Evolutionary conservation across 2,329 filamentous ascomycete species (phyloP), one percentile per base, ranked within the genome.

Genomic region (Epichloe sp.): DNA sequence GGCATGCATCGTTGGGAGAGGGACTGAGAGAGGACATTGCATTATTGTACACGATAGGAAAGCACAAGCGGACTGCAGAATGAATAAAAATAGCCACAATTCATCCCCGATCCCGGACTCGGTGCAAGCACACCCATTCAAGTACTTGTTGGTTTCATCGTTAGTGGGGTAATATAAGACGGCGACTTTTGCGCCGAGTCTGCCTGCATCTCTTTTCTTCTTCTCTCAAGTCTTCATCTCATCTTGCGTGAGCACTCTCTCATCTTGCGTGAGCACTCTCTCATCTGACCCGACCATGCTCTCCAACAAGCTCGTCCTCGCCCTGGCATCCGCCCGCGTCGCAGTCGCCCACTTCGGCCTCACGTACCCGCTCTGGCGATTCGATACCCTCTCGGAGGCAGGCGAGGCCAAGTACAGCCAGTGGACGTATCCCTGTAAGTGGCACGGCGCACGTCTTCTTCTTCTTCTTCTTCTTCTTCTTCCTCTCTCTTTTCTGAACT

Each of bases 401-500:
- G 62, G 62, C 34, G 66, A 66, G 51, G 60, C 60, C 14, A 60
- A 62, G 51, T 77, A 73, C 63, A 71, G 65, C 48, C 74, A 79
- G 59, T 78, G 70, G 68, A 57, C 53, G 1, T 72, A 73, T 53
- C 75, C 76, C n/a, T 79, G 75, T 77, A 66, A 14, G 71, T 48
- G 26, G 26, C 26, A 10, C 26, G 8, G 26, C 40, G 15, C 35
- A 14, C 36, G 5, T 5, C 12, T 23, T 8, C 15, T 41, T 23
- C 15, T 41, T 37, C 36, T 23, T 23, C 1, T 41, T 37, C 36
- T 7, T 23, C 1, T 41, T 37, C 36, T 26, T 26, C 1, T 41
- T 37, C 36, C 2, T 26, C 0, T 7, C 23, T 26, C 23, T 26
- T 26, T 26, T 26, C 23, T 23, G 21, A 31, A 17, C 17, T 17